Base-by-base conservation (phyloP, 768 basidiomycete genomes). In the Calocybe cyanea region DNA sequence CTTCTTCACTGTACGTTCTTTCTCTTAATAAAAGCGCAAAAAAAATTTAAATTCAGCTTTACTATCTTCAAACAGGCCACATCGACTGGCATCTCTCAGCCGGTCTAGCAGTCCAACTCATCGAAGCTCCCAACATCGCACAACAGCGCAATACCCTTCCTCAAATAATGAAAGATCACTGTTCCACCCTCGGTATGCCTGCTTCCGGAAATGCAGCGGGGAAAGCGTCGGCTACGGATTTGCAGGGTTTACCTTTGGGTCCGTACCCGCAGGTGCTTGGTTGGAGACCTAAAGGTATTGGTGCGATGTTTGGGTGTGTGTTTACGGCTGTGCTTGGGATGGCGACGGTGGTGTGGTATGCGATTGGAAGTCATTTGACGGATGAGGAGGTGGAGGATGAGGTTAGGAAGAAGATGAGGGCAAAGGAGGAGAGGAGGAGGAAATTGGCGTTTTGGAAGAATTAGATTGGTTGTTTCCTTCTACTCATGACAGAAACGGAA, bases 151-250 rank as follows among this genome's bases (percentile, higher is more conserved):
- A 63, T 37, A 64, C 47, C 13, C 60, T 85, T 20, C 92, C 92
- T 0, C 70, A 77, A 9, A 63, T 53, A 30, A 52, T 95, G 55
- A 67, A 67, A 43, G 81, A 92, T 50, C 85, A 97, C 50, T 99
- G 95, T 63, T 62, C 69, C 2, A 69, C 76, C 19, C 80, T 77
- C 32, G 75, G 77, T 8, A 59, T 75, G 33, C 78, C 81, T 0
- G 66, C 65, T 3, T 77, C 76, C 1, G 95, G 95, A 9, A 99
- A 99, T 63, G 92, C 91, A 0, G 95, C 89, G 10, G 95, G 95
- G 0, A 74, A 79, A 52, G 75, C 75, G 2, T 81, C 80, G 17
- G 64, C 80, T 11, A 81, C 80, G 7, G 85, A 96, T 57, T 73
- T 94, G 53, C 51, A 62, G 28, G 85, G 91, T 10, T 63, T 87